A percentile compares a stretch with the other conserved stretches of the same genome.
Evolutionary conservation across 1,139 yeast genomes (phyloP).

Genomic region (Taphrina pruni): DNA sequence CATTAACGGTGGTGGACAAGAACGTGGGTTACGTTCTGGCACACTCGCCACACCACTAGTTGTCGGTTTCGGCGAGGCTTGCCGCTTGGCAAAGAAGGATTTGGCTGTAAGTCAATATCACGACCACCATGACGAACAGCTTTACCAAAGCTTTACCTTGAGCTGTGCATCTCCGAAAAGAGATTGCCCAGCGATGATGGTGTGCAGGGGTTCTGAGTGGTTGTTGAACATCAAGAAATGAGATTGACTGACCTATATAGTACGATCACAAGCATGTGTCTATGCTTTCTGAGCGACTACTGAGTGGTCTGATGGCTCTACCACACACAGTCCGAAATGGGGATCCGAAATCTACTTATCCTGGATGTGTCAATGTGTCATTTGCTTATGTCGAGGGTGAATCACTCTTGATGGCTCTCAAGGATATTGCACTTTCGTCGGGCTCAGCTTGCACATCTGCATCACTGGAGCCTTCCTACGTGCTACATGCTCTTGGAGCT

Average conservation of each 20-base stretch:
- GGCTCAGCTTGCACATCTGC: constrained; percentile 99
- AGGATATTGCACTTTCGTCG: constrained; percentile 92
- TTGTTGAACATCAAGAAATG: background rate
- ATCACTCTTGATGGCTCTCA: constrained; percentile 93
- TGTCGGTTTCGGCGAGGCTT: constrained; percentile 97
- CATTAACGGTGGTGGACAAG: constrained; percentile 98
- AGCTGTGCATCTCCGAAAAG: constrained; percentile 21
- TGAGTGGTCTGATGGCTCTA: constrained; percentile 72
- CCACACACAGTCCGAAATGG: constrained; percentile 94
- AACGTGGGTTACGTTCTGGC: constrained; percentile 96
- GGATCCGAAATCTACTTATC: constrained; percentile 70
- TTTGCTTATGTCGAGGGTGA: constrained; percentile 99
- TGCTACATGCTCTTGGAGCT: constrained; percentile 93
- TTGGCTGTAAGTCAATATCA: constrained; percentile 53
- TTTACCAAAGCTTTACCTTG: constrained; percentile 24
- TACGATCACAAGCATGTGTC: constrained; percentile 75
- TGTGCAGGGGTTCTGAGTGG: constrained; percentile 44
- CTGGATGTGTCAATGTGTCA: constrained; percentile 95
- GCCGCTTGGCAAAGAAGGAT: constrained; percentile 78
- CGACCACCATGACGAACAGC: constrained; percentile 25
- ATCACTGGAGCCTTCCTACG: constrained; percentile 95
- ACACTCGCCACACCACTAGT: constrained; percentile 95
- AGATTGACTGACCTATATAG: constrained; percentile 8
- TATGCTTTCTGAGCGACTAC: constrained; percentile 72
- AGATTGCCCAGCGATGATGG: constrained; percentile 15